phyloP scores from a whole-genome alignment of 495 filamentous ascomycete species.

The Xylaria venustula region DNA sequence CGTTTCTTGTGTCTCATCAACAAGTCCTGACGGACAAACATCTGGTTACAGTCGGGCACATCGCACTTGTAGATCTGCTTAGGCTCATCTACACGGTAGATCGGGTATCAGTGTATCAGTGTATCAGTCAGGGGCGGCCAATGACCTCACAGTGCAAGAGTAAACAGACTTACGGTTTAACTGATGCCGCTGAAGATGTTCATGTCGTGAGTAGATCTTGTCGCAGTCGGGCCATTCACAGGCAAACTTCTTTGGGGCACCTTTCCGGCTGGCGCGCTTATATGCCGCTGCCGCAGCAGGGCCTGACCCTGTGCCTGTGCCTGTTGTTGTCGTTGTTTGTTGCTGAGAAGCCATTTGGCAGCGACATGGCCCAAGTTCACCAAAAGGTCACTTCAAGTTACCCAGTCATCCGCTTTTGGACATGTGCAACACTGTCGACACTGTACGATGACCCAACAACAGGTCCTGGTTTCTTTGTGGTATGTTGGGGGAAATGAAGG shows the following conservation, averaged over 20 bases:
- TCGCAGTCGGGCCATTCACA: constrained; percentile 84
- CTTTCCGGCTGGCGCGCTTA: constrained; percentile 51
- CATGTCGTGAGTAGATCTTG: constrained; percentile 92
- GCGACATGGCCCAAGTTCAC: constrained; percentile 34
- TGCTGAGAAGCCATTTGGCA: constrained; percentile 31
- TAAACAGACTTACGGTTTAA: constrained; percentile 39
- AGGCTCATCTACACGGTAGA: constrained; percentile 63
- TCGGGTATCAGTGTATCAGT: too few relatives aligned
- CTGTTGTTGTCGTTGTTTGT: too few relatives aligned
- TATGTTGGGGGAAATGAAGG: constrained; percentile 11
- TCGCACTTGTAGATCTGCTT: constrained; percentile 96
- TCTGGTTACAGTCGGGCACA: constrained; percentile 80
- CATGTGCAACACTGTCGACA: too few relatives aligned
- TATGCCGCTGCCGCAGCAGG: constrained; percentile 26
- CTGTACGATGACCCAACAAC: not conserved
- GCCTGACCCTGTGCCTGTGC: too few relatives aligned
- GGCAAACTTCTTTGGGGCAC: constrained; percentile 59
- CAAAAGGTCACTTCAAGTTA: too few relatives aligned
- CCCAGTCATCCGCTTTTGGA: constrained; percentile 2
- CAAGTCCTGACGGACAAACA: constrained; percentile 91
- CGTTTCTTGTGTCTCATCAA: constrained; percentile 88
- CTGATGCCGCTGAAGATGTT: constrained; percentile 72
- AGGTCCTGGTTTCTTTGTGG: not conserved
- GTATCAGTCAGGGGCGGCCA: not conserved
- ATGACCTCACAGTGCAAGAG: constrained; percentile 19